Evolutionary conservation across 2,329 filamentous ascomycete species (phyloP).

Genomic region (Fusarium sp.): DNA sequence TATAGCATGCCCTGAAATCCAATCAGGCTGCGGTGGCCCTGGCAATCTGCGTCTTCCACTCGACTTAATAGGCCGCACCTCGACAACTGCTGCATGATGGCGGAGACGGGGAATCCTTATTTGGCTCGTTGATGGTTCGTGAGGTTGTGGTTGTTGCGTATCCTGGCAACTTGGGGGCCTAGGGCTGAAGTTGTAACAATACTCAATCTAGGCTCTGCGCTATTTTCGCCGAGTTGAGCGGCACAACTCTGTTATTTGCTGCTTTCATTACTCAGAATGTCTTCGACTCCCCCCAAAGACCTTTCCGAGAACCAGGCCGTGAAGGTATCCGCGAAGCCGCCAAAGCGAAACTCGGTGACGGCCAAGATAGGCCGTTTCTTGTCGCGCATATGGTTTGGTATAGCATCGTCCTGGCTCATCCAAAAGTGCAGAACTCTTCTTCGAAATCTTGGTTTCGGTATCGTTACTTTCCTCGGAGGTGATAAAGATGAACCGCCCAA

Average conservation of each 20-base stretch:
- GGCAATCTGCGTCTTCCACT: not conserved
- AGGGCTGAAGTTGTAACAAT: not conserved
- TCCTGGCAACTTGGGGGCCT: not conserved
- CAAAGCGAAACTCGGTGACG: not conserved
- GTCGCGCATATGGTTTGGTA: not conserved
- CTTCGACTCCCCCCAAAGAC: not conserved
- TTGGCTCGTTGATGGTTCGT: too few species aligned
- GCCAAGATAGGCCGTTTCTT: not conserved
- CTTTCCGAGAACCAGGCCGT: too few species aligned
- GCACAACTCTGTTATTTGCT: too few species aligned
- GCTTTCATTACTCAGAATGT: not conserved
- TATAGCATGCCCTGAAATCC: not conserved
- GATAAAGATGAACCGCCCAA: constrained; percentile 14
- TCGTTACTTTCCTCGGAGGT: not conserved
- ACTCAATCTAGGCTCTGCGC: not conserved
- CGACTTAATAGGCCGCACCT: not conserved
- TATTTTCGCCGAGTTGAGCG: not conserved
- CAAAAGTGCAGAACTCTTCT: constrained; percentile 3
- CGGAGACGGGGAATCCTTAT: not conserved
- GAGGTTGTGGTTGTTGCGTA: not conserved
- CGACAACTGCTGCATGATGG: not conserved
- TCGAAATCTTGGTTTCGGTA: not conserved
- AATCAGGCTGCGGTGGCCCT: not conserved
- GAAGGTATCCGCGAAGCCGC: not conserved
- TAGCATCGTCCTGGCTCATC: not conserved